Base-by-base conservation (phyloP, 1,139 yeast species). In the Hanseniaspora gamundiae region DNA sequence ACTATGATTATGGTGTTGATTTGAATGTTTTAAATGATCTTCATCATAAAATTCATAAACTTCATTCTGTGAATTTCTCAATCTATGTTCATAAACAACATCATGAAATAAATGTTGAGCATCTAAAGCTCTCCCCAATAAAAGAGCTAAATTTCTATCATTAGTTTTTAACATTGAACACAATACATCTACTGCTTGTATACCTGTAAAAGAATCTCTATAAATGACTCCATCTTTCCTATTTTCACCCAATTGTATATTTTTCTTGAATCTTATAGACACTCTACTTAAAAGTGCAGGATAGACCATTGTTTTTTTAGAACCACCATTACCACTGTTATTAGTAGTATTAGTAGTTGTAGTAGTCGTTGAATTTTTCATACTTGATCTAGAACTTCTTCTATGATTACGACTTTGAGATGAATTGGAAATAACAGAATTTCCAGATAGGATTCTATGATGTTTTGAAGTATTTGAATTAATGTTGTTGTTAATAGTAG, bases 21-120 rank as follows among this genome's bases (percentile, higher is more conserved):
- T 20, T 24, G n/a, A 38, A 4, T 20, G 24, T 36, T 29, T 35
- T 30, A 9, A n/a, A n/a, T n/a, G n/a, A n/a, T 33, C 36, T 17
- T 55, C 56, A 59, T 80, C 93, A 52, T 77, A 79, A 57, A 91
- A 85, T 49, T 86, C 94, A 60, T 88, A 93, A 21, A 91, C 84
- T 62, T 91, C 99, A 57, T 74, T 77, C 16, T 73, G 74, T 1
- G 94, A 84, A 63, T 91, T 98, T 50, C 98, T 73, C 45, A 91
- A 69, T 43, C 96, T 70, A 60, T 88, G 97, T 54, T 87, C 94
- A 62, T 91, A 91, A 0, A 96, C 85, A 24, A 88, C 97, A 64
- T 91, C 98, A 58, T 87, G 95, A 62, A 91, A 87, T 48, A 86
- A 76, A 62, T 85, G 85, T 55, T 91, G 97, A 1, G 96, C 95